A percentile compares a stretch with the other conserved stretches of the same genome.
phyloP scores from a whole-genome alignment of 768 basidiomycete genomes.

The Leccinum sublutescens region DNA sequence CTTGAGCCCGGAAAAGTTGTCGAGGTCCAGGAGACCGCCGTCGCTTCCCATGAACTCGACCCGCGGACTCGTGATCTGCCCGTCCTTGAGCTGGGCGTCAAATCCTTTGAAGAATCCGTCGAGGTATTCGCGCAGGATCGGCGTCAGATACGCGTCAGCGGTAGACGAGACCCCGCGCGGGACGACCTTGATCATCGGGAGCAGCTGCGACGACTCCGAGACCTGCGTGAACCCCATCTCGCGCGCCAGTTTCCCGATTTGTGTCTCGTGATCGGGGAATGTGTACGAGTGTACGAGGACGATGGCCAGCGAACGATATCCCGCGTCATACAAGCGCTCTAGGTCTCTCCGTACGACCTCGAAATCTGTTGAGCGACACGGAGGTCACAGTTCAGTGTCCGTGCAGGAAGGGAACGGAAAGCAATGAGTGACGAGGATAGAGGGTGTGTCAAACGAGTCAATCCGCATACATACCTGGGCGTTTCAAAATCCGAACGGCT shows the following conservation, averaged over 20 bases:
- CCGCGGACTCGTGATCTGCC: constrained; percentile 54
- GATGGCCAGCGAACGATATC: constrained; percentile 86
- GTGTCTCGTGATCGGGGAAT: constrained; percentile 79
- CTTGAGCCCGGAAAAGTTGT: constrained; percentile 90
- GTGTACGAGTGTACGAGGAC: constrained; percentile 92
- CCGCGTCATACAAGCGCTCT: constrained; percentile 69
- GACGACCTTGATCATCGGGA: constrained; percentile 95
- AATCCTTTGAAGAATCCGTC: constrained; percentile 92
- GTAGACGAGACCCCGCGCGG: constrained; percentile 90
- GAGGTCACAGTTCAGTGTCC: neutral
- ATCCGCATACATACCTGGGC: constrained; percentile 47
- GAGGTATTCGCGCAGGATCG: constrained; percentile 79
- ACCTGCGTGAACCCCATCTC: constrained; percentile 87
- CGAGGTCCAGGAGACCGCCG: constrained; percentile 75
- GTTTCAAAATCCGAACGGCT: constrained; percentile 78
- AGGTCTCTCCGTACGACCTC: constrained; percentile 57
- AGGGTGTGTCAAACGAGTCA: neutral
- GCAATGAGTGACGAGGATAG: neutral
- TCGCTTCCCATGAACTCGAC: constrained; percentile 98
- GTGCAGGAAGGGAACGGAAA: neutral
- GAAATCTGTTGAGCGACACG: constrained; percentile 41
- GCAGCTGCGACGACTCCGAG: constrained; percentile 82
- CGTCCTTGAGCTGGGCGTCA: constrained; percentile 67
- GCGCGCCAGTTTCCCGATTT: constrained; percentile 70
- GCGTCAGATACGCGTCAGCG: constrained; percentile 94